Evolutionary conservation across 139 green algal species (phyloP).

Genomic region (Raphidocelis subcapitata): DNA sequence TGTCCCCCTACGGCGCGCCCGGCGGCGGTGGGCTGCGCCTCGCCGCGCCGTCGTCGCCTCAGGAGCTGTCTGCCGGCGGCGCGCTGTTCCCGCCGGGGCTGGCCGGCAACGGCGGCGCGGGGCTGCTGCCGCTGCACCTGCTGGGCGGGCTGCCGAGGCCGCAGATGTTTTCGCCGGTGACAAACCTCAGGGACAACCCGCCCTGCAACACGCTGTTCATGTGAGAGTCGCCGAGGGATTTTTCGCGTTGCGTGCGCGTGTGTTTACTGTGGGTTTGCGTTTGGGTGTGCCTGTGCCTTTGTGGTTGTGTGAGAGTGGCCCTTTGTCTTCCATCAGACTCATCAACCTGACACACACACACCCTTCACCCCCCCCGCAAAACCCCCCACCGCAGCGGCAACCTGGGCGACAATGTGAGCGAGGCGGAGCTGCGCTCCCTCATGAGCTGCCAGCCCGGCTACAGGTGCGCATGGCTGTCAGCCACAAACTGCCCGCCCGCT

Average conservation of each 20-base stretch:
- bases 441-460: slow-evolving; percentile 49
- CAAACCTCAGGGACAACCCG: slow-evolving; percentile 86
- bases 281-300: not conserved
- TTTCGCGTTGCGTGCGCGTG: slow-evolving; percentile 9
- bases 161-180: slow-evolving; percentile 55
- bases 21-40: not conserved
- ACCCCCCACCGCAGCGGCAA: slow-evolving; percentile 13
- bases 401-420: slow-evolving; percentile 40
- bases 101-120: not conserved
- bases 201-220: slow-evolving; percentile 97
- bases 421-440: slow-evolving; percentile 47
- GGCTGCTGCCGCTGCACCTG: slow-evolving; percentile 1
- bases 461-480: too few relatives aligned
- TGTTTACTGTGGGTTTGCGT: not conserved
- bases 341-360: too few relatives aligned
- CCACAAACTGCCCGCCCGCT: too few relatives aligned
- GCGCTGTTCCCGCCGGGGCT: too few relatives aligned
- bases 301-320: too few relatives aligned
- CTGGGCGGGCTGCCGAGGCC: slow-evolving; percentile 12
- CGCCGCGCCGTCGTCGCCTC: not conserved
- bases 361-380: too few relatives aligned
- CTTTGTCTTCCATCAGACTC: too few relatives aligned
- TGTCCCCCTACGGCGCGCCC: not conserved
- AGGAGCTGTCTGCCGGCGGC: too few relatives aligned
- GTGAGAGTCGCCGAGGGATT: slow-evolving; percentile 70